A percentile compares a stretch with the other conserved stretches of the same genome.
Evolutionary conservation across 768 basidiomycete genomes (phyloP).

Genomic region (Russula lepida): DNA sequence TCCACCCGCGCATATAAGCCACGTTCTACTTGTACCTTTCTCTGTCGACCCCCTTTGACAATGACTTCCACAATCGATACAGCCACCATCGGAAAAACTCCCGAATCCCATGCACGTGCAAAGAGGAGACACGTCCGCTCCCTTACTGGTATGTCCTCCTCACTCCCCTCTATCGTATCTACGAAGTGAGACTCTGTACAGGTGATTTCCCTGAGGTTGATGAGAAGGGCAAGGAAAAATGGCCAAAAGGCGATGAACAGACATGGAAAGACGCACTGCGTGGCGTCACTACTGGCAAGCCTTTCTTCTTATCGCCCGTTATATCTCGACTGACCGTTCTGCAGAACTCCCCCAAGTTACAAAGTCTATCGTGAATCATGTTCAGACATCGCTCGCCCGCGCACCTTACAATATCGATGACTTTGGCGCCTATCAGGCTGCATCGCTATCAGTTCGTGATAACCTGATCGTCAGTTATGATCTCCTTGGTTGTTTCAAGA

Average conservation of each 20-base stretch:
- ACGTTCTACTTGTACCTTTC: background rate
- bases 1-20: conserved; percentile 13
- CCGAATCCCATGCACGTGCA: background rate
- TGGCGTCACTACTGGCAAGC: conserved; percentile 46
- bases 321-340: background rate
- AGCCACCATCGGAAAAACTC: conserved; percentile 9
- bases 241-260: conserved; percentile 74
- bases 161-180: background rate
- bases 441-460: conserved; percentile 82
- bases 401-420: conserved; percentile 85
- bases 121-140: conserved; percentile 21
- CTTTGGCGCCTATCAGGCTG: conserved; percentile 86
- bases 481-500: background rate
- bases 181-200: conserved; percentile 25
- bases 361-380: conserved; percentile 71
- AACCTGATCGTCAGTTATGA: conserved; percentile 57
- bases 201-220: conserved; percentile 77
- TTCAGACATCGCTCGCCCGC: conserved; percentile 83
- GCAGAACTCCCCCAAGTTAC: conserved; percentile 56
- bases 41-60: background rate
- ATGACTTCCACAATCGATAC: conserved; percentile 16
- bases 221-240: conserved; percentile 69
- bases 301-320: conserved; percentile 1
- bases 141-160: conserved; percentile 42
- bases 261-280: conserved; percentile 62